These are phyloP conservation scores for Dendrocalamus latiflorus DNA, from an alignment of 202 grass and related monocot species.

Conservation along the genomic window DNA sequence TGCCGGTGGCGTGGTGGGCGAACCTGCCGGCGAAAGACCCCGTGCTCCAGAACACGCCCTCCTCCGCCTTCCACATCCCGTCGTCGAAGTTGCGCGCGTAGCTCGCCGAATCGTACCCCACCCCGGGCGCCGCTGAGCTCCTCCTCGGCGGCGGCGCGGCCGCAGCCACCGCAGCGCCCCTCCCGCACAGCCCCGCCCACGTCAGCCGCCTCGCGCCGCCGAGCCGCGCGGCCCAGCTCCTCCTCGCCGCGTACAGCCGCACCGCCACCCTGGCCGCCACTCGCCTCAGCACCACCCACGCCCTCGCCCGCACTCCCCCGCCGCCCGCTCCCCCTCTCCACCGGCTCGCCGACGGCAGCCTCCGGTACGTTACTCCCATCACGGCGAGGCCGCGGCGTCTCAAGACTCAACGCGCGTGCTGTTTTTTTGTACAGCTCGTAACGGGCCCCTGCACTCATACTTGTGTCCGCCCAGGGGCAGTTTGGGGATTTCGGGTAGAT, in stretches of 20 bases:
- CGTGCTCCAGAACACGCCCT: slow-evolving; percentile 37
- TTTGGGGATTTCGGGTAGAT: neutral
- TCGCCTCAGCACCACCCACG: slow-evolving; percentile 34
- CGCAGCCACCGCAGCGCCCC: neutral
- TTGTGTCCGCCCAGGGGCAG: neutral
- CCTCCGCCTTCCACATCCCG: slow-evolving; percentile 56
- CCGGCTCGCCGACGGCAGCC: slow-evolving; percentile 1
- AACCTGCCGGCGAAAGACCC: slow-evolving; percentile 7
- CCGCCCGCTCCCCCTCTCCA: neutral
- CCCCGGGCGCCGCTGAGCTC: neutral
- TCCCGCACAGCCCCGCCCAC: slow-evolving; percentile 26
- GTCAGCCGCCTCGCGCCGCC: slow-evolving; percentile 18
- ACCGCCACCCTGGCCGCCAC: slow-evolving; percentile 9
- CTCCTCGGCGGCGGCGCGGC: neutral
- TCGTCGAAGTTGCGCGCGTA: slow-evolving; percentile 64
- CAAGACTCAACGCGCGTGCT: neutral
- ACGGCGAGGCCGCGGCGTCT: neutral
- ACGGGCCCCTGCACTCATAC: neutral
- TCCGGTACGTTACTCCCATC: slow-evolving; percentile 31
- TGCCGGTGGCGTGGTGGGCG: neutral
- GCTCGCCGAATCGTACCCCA: slow-evolving; percentile 42
- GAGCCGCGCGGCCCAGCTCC: slow-evolving; percentile 7
- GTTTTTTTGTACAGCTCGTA: neutral
- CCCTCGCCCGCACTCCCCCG: neutral
- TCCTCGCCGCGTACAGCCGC: slow-evolving; percentile 14